Conservation (phyloP, 371 early-diverging fungal genomes). For the Batkoa obscura region DNA sequence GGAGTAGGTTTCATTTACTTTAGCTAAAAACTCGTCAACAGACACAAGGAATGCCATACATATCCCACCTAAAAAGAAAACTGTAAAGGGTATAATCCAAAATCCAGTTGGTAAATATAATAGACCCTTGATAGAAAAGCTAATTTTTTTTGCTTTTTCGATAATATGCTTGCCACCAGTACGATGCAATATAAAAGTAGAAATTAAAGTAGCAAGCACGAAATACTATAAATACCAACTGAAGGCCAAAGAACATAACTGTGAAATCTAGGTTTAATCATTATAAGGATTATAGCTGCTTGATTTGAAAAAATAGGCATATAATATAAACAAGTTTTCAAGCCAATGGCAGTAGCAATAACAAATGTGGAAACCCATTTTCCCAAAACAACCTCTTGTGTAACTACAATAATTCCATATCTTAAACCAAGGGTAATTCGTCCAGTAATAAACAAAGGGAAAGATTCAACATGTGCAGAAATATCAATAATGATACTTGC, state of each 20-base stretch:
- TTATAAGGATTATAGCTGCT: constrained; percentile 19
- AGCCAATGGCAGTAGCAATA: constrained; percentile 18
- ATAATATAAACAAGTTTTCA: constrained; percentile 27
- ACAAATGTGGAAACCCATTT: constrained; percentile 29
- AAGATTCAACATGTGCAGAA: constrained; percentile 17
- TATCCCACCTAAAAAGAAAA: constrained; percentile 24
- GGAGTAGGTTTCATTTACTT: constrained; percentile 20
- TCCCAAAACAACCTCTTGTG: constrained; percentile 29
- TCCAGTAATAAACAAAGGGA: constrained; percentile 21
- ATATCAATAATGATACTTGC: constrained; percentile 24
- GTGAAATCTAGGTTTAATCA: constrained; percentile 19
- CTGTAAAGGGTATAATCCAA: constrained; percentile 23
- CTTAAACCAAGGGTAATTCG: constrained; percentile 27
- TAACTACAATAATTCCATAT: constrained; percentile 26
- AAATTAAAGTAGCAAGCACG: constrained; percentile 21
- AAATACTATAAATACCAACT: constrained; percentile 21
- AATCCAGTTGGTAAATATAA: constrained; percentile 22
- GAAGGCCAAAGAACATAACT: constrained; percentile 29
- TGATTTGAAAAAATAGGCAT: constrained; percentile 25
- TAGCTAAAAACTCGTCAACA: constrained; percentile 11
- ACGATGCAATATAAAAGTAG: constrained; percentile 18
- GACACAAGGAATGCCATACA: constrained; percentile 30
- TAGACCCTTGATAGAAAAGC: constrained; percentile 17
- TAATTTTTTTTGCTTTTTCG: constrained; percentile 14
- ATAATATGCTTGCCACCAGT: constrained; percentile 15